A percentile compares a stretch with the other conserved stretches of the same genome.
Conservation (phyloP, 2,329 filamentous ascomycete genomes). For the Cytospora leucostoma region DNA sequence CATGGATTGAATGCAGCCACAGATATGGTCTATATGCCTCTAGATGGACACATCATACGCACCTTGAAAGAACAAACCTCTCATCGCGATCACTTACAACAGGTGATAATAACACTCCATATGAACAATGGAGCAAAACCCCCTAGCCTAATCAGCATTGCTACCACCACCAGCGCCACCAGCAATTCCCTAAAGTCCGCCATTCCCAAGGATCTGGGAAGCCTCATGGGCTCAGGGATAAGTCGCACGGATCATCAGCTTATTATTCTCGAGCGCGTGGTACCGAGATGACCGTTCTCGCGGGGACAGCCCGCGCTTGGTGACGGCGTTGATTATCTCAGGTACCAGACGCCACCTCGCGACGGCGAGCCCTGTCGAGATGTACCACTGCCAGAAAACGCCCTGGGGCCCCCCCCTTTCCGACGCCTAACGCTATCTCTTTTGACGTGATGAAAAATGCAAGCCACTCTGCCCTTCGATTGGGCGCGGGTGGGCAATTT, state of each 20-base stretch:
- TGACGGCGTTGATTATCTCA: neutral
- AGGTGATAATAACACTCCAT: too few relatives aligned
- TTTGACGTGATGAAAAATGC: neutral
- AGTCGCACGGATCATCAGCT: slow-evolving; percentile 16
- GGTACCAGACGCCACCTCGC: neutral
- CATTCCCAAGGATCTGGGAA: slow-evolving; percentile 4
- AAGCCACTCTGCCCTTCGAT: neutral
- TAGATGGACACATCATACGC: too few relatives aligned
- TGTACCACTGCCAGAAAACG: neutral
- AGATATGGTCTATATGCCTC: too few relatives aligned
- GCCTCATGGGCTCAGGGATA: slow-evolving; percentile 6
- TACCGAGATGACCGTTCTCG: neutral
- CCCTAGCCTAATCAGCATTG: too few relatives aligned
- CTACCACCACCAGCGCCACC: too few relatives aligned
- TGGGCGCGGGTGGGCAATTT: neutral
- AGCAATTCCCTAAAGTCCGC: neutral
- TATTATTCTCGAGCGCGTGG: neutral
- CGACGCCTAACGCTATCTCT: neutral
- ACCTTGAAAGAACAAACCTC: too few relatives aligned
- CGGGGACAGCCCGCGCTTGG: neutral
- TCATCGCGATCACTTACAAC: too few relatives aligned
- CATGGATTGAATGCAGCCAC: too few relatives aligned
- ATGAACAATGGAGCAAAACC: too few relatives aligned
- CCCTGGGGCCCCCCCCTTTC: neutral
- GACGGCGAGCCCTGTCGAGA: neutral